Base-by-base conservation (phyloP, 179 eudicot genomes). In the Pouteria campechiana region DNA sequence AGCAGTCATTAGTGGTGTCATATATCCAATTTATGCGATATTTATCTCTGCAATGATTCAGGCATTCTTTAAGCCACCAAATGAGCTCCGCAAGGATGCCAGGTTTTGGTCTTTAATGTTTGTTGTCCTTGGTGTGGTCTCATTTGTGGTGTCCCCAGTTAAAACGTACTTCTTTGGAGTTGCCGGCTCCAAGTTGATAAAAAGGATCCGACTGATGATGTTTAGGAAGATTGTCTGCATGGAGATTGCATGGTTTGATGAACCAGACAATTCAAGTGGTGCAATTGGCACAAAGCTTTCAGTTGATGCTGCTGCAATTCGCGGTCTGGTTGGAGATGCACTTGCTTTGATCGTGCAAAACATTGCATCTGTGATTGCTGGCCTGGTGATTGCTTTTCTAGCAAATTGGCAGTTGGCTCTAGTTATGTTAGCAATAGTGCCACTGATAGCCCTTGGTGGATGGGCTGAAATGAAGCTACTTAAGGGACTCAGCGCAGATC, bases 211-310 rank as follows among this genome's bases (percentile, higher is more conserved):
- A 44, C 48, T 62, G n/a, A 45, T 68, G 63, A 71, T 75, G 44
- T 78, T 78, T 31, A 68, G 72, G 50, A 78, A 65, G 35, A 69
- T 78, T 33, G 60, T 78, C 17, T 23, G 51, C 43, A 74, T 71
- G 79, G 87, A 78, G 56, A 56, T 67, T 8, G 52, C 70, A 29
- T 78, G 86, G 86, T 78, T 78, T 44, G 81, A 78, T 23, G 51
- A 61, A 12, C 49, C 57, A 0, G 50, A 32, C 20, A 5, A 42
- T 15, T 42, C 46, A 24, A 42, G 15, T 37, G 31, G 31, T 28
- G 45, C 57, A 7, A 58, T 58, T 5, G 64, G 64, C 21, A 45
- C 64, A 5, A 58, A 57, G 27, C 24, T 58, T 5, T 58, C 64
- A 25, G 50, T 40, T 0, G 57, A 58, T 50, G 64, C 64, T 5